Conservation (phyloP, 2,329 filamentous ascomycete genomes). For the Colletotrichum melonis region DNA sequence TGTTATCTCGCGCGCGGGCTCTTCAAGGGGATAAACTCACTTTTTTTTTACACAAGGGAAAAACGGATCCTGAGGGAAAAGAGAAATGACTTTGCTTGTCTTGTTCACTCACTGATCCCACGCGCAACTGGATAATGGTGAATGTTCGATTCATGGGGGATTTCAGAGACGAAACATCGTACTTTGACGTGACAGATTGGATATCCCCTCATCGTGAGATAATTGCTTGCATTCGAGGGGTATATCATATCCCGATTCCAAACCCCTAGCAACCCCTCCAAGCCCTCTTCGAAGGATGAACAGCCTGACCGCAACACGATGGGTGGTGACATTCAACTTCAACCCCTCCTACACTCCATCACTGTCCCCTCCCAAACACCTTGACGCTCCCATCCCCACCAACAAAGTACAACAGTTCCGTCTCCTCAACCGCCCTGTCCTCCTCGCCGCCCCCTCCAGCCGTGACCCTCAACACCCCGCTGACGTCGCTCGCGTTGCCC, state of each 20-base stretch:
- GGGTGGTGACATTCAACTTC: background rate
- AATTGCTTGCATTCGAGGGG: too few species aligned
- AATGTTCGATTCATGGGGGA: background rate
- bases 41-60: constrained; percentile 23
- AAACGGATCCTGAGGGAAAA: constrained; percentile 28
- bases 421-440: constrained; percentile 59
- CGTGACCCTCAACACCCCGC: constrained; percentile 85
- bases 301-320: too few species aligned
- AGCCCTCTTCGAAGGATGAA: background rate
- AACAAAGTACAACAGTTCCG: constrained; percentile 85
- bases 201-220: too few species aligned
- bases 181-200: background rate
- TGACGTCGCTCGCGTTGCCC: constrained; percentile 90
- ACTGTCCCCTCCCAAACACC: constrained; percentile 85
- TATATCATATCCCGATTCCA: too few species aligned
- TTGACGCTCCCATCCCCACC: constrained; percentile 81
- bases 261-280: background rate
- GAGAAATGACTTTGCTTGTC: constrained; percentile 28
- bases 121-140: background rate
- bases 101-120: constrained; percentile 2
- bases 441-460: constrained; percentile 55
- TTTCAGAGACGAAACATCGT: background rate
- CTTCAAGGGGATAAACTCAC: background rate
- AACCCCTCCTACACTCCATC: background rate
- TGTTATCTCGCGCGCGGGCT: constrained; percentile 19